Evolutionary conservation across 345 rosid species (phyloP).

Genomic region (Lepidium didymum): DNA sequence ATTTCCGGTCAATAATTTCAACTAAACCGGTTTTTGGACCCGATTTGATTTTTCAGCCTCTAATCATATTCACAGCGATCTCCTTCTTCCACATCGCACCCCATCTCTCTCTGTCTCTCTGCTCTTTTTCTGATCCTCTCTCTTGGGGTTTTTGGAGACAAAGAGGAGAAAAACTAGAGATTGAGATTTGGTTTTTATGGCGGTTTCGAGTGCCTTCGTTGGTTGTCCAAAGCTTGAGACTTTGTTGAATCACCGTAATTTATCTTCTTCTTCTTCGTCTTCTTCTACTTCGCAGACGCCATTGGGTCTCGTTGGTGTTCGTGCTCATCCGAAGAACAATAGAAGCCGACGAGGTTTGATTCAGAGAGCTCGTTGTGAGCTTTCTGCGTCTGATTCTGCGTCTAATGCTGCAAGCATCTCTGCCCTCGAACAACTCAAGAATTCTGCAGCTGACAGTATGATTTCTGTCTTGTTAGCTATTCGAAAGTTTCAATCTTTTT

Average conservation of each 20-base stretch:
- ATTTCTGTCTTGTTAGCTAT: background rate
- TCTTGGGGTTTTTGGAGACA: background rate
- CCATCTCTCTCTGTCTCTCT: constrained; percentile 24
- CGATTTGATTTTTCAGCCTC: constrained; percentile 6
- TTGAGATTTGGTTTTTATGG: constrained; percentile 25
- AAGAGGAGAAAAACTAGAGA: background rate
- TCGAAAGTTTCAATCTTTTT: constrained; percentile 4
- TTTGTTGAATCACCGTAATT: constrained; percentile 31
- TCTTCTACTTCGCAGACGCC: constrained; percentile 24
- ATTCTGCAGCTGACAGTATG: constrained; percentile 58
- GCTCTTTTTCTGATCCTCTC: constrained; percentile 11
- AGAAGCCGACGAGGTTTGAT: constrained; percentile 21
- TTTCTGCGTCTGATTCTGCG: constrained; percentile 22
- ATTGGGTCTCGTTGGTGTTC: constrained; percentile 27
- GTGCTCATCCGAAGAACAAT: constrained; percentile 23
- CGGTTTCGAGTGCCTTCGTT: constrained; percentile 39
- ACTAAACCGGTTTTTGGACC: constrained; percentile 23
- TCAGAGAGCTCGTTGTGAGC: constrained; percentile 41
- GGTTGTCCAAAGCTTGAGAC: constrained; percentile 42
- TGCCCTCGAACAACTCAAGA: constrained; percentile 66
- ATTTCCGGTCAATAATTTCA: background rate
- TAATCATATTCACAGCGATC: constrained; percentile 14
- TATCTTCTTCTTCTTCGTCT: constrained; percentile 22
- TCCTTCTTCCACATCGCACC: constrained; percentile 27
- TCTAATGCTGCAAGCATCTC: constrained; percentile 39